phyloP scores from a whole-genome alignment of 345 rosid species.

The Abelmoschus esculentus region DNA sequence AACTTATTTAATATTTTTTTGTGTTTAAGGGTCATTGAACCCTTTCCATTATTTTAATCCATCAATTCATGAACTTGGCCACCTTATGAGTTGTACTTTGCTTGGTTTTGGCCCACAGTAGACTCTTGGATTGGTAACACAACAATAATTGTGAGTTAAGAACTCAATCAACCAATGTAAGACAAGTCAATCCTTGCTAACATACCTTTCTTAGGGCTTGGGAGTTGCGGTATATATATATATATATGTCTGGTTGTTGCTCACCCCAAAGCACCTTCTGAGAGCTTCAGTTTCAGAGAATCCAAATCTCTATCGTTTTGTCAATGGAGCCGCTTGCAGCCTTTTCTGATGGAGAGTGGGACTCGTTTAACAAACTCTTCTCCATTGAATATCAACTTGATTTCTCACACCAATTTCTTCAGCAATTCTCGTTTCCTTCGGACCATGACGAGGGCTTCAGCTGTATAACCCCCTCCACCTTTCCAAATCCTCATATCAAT shows the following conservation, averaged over 20 bases:
- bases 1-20: no score
- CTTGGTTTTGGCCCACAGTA: constrained; percentile 33
- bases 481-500: constrained; percentile 3
- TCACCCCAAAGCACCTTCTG: constrained; percentile 4
- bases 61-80: constrained; percentile 34
- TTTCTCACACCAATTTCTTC: constrained; percentile 18
- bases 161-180: constrained; percentile 15
- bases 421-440: constrained; percentile 23
- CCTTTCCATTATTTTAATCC: constrained; percentile 21
- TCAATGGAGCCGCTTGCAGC: constrained; percentile 36
- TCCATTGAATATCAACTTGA: constrained; percentile 25
- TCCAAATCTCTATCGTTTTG: background rate
- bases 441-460: constrained; percentile 15
- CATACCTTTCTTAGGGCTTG: constrained; percentile 14
- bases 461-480: background rate
- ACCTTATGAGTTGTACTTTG: constrained; percentile 44
- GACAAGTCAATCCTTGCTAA: constrained; percentile 34
- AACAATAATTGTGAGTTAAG: constrained; percentile 23
- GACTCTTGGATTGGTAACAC: constrained; percentile 35
- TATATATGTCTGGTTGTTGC: background rate
- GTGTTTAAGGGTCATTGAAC: constrained; percentile 11
- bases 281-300: background rate
- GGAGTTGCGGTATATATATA: background rate
- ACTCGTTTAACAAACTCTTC: constrained; percentile 32
- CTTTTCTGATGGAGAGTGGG: constrained; percentile 46